Conservation (phyloP, 2,329 filamentous ascomycete genomes). For the Colletotrichum karsti region DNA sequence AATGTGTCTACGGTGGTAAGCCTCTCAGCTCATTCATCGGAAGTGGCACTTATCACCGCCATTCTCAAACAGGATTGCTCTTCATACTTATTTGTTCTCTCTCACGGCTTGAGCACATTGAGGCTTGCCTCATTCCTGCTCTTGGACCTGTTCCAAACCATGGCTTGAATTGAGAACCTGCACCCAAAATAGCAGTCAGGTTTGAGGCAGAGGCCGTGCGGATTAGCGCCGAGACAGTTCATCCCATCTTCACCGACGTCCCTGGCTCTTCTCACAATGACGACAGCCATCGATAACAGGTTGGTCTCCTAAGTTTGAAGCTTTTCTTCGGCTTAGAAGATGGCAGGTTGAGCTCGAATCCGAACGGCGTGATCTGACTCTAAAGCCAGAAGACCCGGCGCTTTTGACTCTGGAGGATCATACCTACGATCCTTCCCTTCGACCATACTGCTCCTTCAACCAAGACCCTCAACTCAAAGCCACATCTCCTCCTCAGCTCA, state of each 20-base stretch:
- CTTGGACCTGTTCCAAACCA: neutral
- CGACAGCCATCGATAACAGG: neutral
- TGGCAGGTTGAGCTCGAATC: too few species aligned
- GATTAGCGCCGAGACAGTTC: conserved; percentile 1
- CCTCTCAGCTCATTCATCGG: too few species aligned
- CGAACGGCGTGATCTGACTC: too few species aligned
- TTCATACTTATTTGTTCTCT: too few species aligned
- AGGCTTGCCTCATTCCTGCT: too few species aligned
- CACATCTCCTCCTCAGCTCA: neutral
- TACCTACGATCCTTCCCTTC: neutral
- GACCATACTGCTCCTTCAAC: neutral
- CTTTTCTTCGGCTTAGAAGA: too few species aligned
- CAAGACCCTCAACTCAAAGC: neutral
- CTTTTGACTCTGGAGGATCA: too few species aligned
- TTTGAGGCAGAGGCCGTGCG: neutral
- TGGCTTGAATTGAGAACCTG: neutral
- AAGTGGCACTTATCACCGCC: too few species aligned
- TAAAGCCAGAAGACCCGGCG: too few species aligned
- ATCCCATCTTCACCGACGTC: neutral
- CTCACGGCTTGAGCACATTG: too few species aligned
- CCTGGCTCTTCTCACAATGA: neutral
- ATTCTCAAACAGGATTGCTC: too few species aligned
- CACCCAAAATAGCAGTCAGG: conserved; percentile 10
- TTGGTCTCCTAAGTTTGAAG: neutral
- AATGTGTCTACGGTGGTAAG: too few species aligned